phyloP scores from a whole-genome alignment of 192 early-diverging fungal genomes.

The Gorgonomyces haynaldii region DNA sequence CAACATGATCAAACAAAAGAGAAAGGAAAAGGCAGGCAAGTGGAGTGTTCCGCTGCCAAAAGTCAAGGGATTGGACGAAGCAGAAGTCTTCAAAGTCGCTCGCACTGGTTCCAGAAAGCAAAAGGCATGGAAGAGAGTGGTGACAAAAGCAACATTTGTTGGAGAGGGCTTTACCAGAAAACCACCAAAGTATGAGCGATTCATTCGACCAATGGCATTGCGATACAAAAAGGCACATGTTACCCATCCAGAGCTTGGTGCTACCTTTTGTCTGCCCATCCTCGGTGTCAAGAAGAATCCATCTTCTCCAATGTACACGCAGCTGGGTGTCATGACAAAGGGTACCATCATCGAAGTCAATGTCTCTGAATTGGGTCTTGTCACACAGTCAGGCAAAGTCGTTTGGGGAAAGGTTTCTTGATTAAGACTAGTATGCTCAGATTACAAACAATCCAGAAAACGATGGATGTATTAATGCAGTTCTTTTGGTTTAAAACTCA shows the following conservation, averaged over 20 bases:
- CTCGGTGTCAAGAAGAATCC: constrained; percentile 99
- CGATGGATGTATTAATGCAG: constrained; percentile 88
- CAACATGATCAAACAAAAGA: constrained; percentile 99
- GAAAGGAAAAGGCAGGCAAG: constrained; percentile 99
- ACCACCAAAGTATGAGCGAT: constrained; percentile 98
- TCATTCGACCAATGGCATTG: constrained; percentile 93
- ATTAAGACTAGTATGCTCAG: constrained; percentile 35
- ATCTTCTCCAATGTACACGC: constrained; percentile 86
- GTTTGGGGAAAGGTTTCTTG: constrained; percentile 96
- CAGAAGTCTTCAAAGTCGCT: constrained; percentile 97
- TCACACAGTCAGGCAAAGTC: constrained; percentile 94
- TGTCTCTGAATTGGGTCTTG: constrained; percentile 88
- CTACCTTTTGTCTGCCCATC: constrained; percentile 94
- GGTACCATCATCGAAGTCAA: constrained; percentile 94
- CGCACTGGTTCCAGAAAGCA: constrained; percentile 86
- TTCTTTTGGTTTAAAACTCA: constrained; percentile 67
- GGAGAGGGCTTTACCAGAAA: constrained; percentile 98
- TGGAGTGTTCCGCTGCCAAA: constrained; percentile 95
- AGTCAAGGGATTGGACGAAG: constrained; percentile 97
- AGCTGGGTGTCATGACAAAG: constrained; percentile 95
- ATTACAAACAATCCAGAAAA: constrained; percentile 98
- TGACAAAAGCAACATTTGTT: constrained; percentile 98
- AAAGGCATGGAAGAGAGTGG: constrained; percentile 90
- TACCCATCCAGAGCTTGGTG: constrained; percentile 95
- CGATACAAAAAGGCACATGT: constrained; percentile 98